A percentile compares a stretch with the other conserved stretches of the same genome.
phyloP scores from a whole-genome alignment of 2,329 filamentous ascomycete genomes.

The Chaetomiaceae sp. region DNA sequence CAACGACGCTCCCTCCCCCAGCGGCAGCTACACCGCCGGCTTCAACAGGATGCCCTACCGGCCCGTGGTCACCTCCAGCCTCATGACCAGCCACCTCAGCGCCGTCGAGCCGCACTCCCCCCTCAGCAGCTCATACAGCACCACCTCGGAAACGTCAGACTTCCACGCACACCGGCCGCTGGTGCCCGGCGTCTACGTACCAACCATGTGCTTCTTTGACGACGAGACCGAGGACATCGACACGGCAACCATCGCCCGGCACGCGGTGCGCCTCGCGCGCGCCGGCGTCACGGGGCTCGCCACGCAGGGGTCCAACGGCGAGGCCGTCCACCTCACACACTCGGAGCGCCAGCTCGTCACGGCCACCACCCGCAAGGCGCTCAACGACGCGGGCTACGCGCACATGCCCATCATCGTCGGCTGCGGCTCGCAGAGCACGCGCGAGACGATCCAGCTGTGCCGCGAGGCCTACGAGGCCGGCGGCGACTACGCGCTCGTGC shows the following conservation, averaged over 20 bases:
- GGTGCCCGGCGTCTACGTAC: conserved; percentile 61
- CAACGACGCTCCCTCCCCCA: conserved; percentile 44
- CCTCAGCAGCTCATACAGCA: conserved; percentile 42
- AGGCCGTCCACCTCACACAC: conserved; percentile 73
- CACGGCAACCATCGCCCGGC: conserved; percentile 52
- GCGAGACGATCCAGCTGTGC: conserved; percentile 67
- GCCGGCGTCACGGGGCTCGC: conserved; percentile 70
- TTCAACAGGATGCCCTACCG: conserved; percentile 38
- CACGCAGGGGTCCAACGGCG: conserved; percentile 77
- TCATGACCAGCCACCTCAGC: conserved; percentile 29
- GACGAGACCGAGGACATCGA: conserved; percentile 63
- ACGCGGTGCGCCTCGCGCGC: conserved; percentile 66
- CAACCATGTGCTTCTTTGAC: conserved; percentile 71
- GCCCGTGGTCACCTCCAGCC: conserved; percentile 30
- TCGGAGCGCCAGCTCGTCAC: conserved; percentile 67
- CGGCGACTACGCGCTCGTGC: conserved; percentile 69
- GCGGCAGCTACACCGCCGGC: conserved; percentile 40
- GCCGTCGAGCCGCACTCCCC: conserved; percentile 33
- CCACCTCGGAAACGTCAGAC: conserved; percentile 31
- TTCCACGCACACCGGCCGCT: conserved; percentile 36
- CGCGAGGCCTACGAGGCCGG: conserved; percentile 64
- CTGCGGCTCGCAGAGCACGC: conserved; percentile 67
- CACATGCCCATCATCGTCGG: conserved; percentile 71
- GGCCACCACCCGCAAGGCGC: conserved; percentile 61
- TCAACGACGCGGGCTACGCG: conserved; percentile 61